Evolutionary conservation across 2,329 filamentous ascomycete genomes (phyloP).

Genomic region (Scedosporium aurantiacum): DNA sequence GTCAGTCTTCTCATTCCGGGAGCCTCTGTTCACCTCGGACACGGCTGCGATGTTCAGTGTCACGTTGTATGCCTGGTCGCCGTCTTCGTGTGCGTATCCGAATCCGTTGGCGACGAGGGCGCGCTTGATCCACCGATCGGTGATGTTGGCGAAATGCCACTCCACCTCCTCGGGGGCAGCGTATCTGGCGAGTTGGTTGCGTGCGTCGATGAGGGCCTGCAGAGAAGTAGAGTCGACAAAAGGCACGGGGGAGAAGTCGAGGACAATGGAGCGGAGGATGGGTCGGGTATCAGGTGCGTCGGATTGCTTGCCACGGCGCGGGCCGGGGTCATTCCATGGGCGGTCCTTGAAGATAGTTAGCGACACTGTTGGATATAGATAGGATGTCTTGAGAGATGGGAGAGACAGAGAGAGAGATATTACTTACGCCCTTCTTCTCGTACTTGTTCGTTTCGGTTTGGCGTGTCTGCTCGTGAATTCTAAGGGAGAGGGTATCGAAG

Average conservation of each 20-base stretch:
- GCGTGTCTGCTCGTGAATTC: constrained; percentile 33
- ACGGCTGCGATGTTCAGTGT: neutral
- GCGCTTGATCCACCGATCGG: constrained; percentile 45
- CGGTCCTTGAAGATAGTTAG: constrained; percentile 24
- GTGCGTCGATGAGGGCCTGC: constrained; percentile 44
- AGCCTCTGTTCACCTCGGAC: constrained; percentile 8
- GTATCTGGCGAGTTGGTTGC: constrained; percentile 42
- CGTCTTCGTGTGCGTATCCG: constrained; percentile 26
- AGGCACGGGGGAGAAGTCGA: constrained; percentile 48
- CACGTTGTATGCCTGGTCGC: constrained; percentile 5
- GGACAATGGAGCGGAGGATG: constrained; percentile 39
- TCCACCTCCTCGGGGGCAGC: constrained; percentile 35
- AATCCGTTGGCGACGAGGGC: constrained; percentile 46
- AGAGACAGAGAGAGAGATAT: neutral
- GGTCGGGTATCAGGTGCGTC: constrained; percentile 28
- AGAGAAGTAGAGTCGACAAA: constrained; percentile 46
- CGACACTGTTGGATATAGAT: neutral
- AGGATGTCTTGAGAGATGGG: neutral
- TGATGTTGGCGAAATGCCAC: constrained; percentile 43
- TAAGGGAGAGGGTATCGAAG: constrained; percentile 35
- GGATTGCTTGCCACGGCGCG: constrained; percentile 20
- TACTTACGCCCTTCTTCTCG: constrained; percentile 35
- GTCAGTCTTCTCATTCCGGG: constrained; percentile 9
- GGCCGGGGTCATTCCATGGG: constrained; percentile 44
- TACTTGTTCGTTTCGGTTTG: constrained; percentile 30